Evolutionary conservation across 2,329 filamentous ascomycete genomes (phyloP), one percentile per base, ranked within the genome.

Genomic region (Trichocomaceae sp.): DNA sequence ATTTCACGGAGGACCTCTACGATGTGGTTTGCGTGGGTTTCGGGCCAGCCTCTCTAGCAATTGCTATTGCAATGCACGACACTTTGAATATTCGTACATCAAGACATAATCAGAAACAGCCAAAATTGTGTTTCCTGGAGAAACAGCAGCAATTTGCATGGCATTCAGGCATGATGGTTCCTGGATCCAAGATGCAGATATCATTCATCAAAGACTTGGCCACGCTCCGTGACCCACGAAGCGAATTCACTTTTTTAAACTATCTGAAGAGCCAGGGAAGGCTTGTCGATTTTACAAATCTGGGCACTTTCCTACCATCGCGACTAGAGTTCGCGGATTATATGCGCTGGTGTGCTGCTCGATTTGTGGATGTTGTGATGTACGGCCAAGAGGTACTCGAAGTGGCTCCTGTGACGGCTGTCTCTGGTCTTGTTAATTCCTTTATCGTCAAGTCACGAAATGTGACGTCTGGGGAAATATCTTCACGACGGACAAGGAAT

Each of bases 121-220:
- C 89, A 47, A 90, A 87, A 68, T 84, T 95, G 3, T 80, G 88
- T 45, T 97, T 96, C 72, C 74, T 97, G 22, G 92, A 97, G 76
- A 87, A 88, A 70, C 92, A 97, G 72, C 66, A 77, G 31, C 75
- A 79, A 47, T 97, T 97, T 67, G 83, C 87, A 56, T 97, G 92
- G 92, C 92, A 97, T 71, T 85, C 90, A 0, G 92, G 92, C 57
- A 97, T 97, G 92, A 83, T 96, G 57, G 81, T 97, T 2, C 89
- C 90, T 0, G 91, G 90, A 5, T 88, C 91, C 51, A 90, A 87
- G 74, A 97, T 97, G 92, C 92, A 97, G 69, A 97, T 97, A 63
- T 95, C 89, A 9, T 97, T 96, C 76, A 81, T 97, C 75, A 97
- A 97, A 75, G 92, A 97, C 68, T 82, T 97, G 70, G 92, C 92